Evolutionary conservation across 2,329 filamentous ascomycete species (phyloP).

Genomic region (Neospermospora avenae): DNA sequence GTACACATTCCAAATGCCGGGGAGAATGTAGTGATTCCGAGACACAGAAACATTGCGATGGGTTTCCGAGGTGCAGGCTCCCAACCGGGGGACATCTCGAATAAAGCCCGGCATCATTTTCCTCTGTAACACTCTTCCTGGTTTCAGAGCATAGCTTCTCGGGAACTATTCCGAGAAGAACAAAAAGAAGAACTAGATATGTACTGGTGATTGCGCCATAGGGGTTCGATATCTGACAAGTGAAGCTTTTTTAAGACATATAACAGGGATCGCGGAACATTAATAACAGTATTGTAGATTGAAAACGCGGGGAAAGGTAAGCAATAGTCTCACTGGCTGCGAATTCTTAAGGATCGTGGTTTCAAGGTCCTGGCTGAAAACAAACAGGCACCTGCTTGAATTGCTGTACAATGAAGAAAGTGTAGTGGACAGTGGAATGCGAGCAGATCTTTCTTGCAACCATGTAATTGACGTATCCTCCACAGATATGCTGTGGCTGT

Average conservation of each 20-base stretch:
- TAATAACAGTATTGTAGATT: slow-evolving; percentile 4
- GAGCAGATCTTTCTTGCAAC: slow-evolving; percentile 2
- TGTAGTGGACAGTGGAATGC: slow-evolving; percentile 2
- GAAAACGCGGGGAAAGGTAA: slow-evolving; percentile 17
- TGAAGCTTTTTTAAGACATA: background rate
- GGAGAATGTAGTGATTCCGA: background rate
- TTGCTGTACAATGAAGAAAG: background rate
- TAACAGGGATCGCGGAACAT: background rate
- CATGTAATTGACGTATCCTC: background rate
- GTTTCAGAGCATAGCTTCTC: too few species aligned
- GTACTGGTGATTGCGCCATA: background rate
- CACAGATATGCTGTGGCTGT: background rate
- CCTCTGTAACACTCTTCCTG: too few species aligned
- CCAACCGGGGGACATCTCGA: background rate
- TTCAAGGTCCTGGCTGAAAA: slow-evolving; percentile 11
- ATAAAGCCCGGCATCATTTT: too few species aligned
- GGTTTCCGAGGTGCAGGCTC: slow-evolving; percentile 3
- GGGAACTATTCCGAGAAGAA: background rate
- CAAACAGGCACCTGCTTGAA: slow-evolving; percentile 6
- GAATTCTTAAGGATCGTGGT: background rate
- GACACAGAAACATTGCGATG: background rate
- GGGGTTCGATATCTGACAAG: background rate
- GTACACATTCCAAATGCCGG: background rate
- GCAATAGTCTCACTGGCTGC: background rate
- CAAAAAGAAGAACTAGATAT: background rate